phyloP scores from a whole-genome alignment of 2,329 filamentous ascomycete species.

The Xylariaceae sp. region DNA sequence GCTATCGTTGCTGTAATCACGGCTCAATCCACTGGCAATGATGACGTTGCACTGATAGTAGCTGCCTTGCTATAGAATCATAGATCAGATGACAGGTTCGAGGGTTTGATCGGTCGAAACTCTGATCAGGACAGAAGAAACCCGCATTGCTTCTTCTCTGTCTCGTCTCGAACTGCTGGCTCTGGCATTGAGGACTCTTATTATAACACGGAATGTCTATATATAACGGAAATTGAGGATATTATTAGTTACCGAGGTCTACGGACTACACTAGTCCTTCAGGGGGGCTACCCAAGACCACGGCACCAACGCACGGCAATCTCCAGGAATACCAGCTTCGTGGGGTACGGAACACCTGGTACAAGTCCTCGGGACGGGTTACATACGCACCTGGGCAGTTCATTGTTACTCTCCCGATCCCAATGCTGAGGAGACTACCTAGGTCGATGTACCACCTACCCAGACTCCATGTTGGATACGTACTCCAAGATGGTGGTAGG shows the following conservation, averaged over 20 bases:
- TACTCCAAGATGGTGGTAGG: no score
- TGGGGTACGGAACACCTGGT: not conserved
- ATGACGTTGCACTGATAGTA: not conserved
- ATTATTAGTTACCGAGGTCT: not conserved
- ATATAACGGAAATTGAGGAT: no score
- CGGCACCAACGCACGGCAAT: not conserved
- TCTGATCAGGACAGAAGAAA: not conserved
- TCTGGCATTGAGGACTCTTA: not conserved
- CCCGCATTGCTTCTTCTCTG: not conserved
- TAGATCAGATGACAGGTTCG: not conserved
- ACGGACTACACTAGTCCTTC: not conserved
- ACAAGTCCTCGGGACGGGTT: not conserved
- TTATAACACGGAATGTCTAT: not conserved
- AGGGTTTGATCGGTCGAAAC: not conserved
- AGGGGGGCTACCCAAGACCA: slow-evolving; percentile 3
- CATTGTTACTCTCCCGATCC: not conserved
- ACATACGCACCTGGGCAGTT: not conserved
- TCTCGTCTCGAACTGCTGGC: not conserved
- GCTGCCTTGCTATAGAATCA: not conserved
- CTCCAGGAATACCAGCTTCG: not conserved
- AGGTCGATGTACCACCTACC: no score
- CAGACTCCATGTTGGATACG: no score
- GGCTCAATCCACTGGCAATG: not conserved
- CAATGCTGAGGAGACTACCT: no score
- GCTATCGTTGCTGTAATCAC: not conserved